Evolutionary conservation across 148 eudicot genomes (phyloP).

Genomic region (Drosera capensis): DNA sequence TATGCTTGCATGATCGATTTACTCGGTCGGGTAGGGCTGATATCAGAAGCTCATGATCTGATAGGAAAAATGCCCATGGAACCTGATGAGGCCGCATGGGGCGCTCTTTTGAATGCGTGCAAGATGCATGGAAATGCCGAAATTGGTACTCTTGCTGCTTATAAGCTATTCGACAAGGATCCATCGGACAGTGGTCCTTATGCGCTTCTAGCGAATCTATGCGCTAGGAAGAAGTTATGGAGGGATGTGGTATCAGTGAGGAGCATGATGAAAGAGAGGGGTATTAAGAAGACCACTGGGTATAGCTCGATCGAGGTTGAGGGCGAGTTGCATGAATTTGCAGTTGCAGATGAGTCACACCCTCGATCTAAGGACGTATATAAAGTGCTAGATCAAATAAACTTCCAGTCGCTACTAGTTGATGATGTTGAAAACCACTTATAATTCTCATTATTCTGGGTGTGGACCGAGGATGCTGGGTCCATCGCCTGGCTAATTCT

Average conservation of each 20-base stretch:
- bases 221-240: slow-evolving; percentile 44
- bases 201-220: slow-evolving; percentile 39
- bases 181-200: slow-evolving; percentile 60
- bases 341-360: slow-evolving; percentile 50
- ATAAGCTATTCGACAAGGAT: slow-evolving; percentile 27
- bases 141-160: slow-evolving; percentile 46
- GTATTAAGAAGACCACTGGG: slow-evolving; percentile 58
- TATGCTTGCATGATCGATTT: slow-evolving; percentile 58
- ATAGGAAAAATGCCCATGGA: slow-evolving; percentile 38
- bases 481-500: too few relatives aligned
- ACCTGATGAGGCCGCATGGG: slow-evolving; percentile 58
- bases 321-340: slow-evolving; percentile 47
- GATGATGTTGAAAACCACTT: too few relatives aligned
- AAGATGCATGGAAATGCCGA: slow-evolving; percentile 43
- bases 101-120: slow-evolving; percentile 57
- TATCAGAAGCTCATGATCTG: slow-evolving; percentile 36
- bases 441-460: too few relatives aligned
- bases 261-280: slow-evolving; percentile 53
- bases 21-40: slow-evolving; percentile 40
- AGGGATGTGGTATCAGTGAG: slow-evolving; percentile 40
- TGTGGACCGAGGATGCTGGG: too few relatives aligned
- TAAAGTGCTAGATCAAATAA: slow-evolving; percentile 21
- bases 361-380: slow-evolving; percentile 35
- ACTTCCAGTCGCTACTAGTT: too few relatives aligned
- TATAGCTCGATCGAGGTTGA: slow-evolving; percentile 53